Evolutionary conservation across 495 filamentous ascomycete species (phyloP).

Genomic region (Annulohypoxylon maeteangense): DNA sequence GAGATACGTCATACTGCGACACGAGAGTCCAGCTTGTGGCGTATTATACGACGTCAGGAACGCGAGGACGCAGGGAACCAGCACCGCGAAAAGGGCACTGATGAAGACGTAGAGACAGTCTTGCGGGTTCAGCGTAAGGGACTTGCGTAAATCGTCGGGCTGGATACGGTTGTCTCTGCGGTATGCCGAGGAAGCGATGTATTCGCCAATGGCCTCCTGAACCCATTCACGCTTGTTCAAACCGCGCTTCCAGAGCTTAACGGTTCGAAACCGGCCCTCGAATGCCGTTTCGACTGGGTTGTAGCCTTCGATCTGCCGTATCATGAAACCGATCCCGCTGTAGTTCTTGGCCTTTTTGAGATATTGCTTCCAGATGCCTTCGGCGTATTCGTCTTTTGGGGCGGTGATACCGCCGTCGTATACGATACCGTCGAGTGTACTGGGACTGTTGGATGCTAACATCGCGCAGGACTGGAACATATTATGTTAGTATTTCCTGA

Average conservation of each 20-base stretch:
- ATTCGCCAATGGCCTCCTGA: conserved; percentile 44
- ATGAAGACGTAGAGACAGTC: conserved; percentile 43
- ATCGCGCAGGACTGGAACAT: conserved; percentile 36
- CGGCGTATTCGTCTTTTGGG: conserved; percentile 29
- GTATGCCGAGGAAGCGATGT: conserved; percentile 16
- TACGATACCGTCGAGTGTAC: conserved; percentile 45
- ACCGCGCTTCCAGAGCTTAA: conserved; percentile 48
- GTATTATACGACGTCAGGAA: conserved; percentile 56
- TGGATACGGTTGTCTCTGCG: conserved; percentile 7
- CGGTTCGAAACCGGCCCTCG: conserved; percentile 43
- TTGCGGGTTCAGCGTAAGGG: conserved; percentile 33
- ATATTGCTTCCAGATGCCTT: conserved; percentile 27
- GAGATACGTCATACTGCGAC: conserved; percentile 54
- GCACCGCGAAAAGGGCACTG: conserved; percentile 47
- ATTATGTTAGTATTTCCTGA: conserved; percentile 20
- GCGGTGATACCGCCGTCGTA: conserved; percentile 40
- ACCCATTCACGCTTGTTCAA: conserved; percentile 48
- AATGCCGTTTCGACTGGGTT: conserved; percentile 42
- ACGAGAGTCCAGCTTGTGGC: conserved; percentile 54
- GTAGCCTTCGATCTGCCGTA: conserved; percentile 35
- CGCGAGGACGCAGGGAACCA: conserved; percentile 52
- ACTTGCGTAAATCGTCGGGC: conserved; percentile 24
- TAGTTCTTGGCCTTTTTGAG: conserved; percentile 22
- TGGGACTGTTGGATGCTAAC: conserved; percentile 41
- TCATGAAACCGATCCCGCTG: conserved; percentile 17